phyloP scores from a whole-genome alignment of 495 filamentous ascomycete species.

The Neurospora africana region DNA sequence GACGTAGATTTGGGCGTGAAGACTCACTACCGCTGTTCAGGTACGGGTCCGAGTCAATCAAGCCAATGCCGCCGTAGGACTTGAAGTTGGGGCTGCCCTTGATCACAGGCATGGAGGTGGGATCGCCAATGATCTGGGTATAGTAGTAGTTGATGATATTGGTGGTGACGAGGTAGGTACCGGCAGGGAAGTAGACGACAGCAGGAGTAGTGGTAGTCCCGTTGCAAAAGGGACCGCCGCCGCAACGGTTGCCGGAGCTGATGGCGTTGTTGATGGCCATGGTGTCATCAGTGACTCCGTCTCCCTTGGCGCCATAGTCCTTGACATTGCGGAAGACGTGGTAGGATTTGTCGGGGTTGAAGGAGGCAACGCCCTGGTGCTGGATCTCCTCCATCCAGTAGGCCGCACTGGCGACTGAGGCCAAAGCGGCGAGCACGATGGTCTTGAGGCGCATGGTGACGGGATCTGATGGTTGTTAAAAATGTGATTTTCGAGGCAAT shows the following conservation, averaged over 20 bases:
- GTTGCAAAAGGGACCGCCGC: constrained; percentile 57
- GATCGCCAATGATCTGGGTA: constrained; percentile 53
- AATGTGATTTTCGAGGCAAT: not conserved
- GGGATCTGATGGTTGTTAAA: not conserved
- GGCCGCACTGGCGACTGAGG: constrained; percentile 12
- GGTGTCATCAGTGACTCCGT: constrained; percentile 36
- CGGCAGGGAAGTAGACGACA: constrained; percentile 59
- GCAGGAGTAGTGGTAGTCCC: constrained; percentile 64
- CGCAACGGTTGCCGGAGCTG: constrained; percentile 58
- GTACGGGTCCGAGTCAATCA: constrained; percentile 72
- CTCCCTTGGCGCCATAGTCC: constrained; percentile 67
- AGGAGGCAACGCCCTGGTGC: constrained; percentile 38
- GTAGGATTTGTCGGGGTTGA: constrained; percentile 28
- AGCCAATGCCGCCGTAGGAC: constrained; percentile 45
- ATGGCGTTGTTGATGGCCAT: constrained; percentile 54
- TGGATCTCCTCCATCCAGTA: constrained; percentile 39
- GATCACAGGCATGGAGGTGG: constrained; percentile 52
- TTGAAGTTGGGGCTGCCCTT: constrained; percentile 53
- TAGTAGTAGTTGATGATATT: constrained; percentile 56
- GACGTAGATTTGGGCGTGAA: no score
- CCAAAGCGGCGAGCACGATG: not conserved
- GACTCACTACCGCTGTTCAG: constrained; percentile 20
- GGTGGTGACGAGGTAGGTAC: constrained; percentile 49
- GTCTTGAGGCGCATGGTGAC: not conserved
- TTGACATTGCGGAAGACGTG: constrained; percentile 71